Conservation (phyloP, 2,329 filamentous ascomycete genomes). For the Colletotrichum graminicola region DNA sequence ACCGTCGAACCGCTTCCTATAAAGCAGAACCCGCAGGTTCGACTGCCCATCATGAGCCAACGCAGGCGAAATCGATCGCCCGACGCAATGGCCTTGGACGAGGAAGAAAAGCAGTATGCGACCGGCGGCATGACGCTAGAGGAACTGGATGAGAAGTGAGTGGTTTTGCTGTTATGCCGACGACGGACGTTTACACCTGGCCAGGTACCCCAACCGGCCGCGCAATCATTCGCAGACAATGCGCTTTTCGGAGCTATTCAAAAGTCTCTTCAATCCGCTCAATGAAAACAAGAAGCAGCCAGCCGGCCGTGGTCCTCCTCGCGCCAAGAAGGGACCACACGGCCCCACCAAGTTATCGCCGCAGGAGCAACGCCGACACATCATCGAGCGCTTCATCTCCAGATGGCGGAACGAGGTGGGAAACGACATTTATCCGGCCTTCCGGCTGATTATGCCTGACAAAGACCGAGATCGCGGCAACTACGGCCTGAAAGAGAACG, state of each 20-base stretch:
- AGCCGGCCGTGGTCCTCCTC: constrained; percentile 64
- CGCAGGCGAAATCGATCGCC: constrained; percentile 46
- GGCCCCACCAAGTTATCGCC: constrained; percentile 72
- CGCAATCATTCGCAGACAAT: constrained; percentile 83
- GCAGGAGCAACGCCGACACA: constrained; percentile 81
- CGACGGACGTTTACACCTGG: constrained; percentile 33
- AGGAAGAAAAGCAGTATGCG: constrained; percentile 66
- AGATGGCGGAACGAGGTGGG: constrained; percentile 91
- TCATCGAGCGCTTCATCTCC: constrained; percentile 88
- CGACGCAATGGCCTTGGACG: constrained; percentile 58
- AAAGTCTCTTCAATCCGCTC: constrained; percentile 83
- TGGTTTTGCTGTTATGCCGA: not conserved
- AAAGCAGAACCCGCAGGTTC: not conserved
- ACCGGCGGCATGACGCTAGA: constrained; percentile 53
- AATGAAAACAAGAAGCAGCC: constrained; percentile 84
- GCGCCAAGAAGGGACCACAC: constrained; percentile 70
- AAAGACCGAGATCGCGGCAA: constrained; percentile 93
- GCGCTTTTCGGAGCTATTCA: constrained; percentile 83
- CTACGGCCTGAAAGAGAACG: constrained; percentile 94
- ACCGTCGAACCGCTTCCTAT: not conserved
- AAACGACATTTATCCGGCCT: constrained; percentile 90
- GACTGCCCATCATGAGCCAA: constrained; percentile 51
- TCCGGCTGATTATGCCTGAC: constrained; percentile 91
- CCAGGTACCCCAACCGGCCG: constrained; percentile 85
- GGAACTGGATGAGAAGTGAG: constrained; percentile 61